Conservation (phyloP, 1,284 basidiomycete genomes). For the Cryptococcus sp. region DNA sequence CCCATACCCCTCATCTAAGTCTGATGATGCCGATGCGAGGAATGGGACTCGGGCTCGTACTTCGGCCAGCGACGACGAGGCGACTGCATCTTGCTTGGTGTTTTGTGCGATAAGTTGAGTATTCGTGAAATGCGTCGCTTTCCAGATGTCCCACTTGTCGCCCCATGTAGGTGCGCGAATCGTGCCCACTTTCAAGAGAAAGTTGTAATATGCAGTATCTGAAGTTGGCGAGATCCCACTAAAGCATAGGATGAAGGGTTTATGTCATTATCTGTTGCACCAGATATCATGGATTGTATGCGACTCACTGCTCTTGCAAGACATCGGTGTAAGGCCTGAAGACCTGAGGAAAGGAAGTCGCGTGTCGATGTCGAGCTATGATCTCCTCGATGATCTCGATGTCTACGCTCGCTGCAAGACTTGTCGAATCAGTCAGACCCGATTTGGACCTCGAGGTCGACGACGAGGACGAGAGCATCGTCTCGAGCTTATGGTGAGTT, state of each 20-base stretch:
- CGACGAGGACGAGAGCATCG: slow-evolving; percentile 25
- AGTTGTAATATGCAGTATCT: slow-evolving; percentile 49
- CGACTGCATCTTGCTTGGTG: background rate
- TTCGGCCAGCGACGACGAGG: slow-evolving; percentile 9
- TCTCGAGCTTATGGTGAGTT: background rate
- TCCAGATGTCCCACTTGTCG: slow-evolving; percentile 49
- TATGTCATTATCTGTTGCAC: background rate
- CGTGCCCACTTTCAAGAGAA: slow-evolving; percentile 50
- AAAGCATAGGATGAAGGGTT: background rate
- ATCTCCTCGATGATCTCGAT: slow-evolving; percentile 46
- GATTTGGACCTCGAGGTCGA: slow-evolving; percentile 20
- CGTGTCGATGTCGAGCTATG: slow-evolving; percentile 36
- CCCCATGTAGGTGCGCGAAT: slow-evolving; percentile 50
- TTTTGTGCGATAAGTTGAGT: background rate
- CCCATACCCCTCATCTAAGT: slow-evolving; percentile 45
- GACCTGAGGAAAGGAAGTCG: slow-evolving; percentile 44
- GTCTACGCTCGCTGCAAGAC: slow-evolving; percentile 37
- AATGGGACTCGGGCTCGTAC: slow-evolving; percentile 39
- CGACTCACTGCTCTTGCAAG: slow-evolving; percentile 39
- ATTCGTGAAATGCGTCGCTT: slow-evolving; percentile 15
- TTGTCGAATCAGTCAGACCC: slow-evolving; percentile 22
- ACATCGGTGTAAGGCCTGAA: slow-evolving; percentile 41
- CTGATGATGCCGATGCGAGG: slow-evolving; percentile 45
- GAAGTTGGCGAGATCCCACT: slow-evolving; percentile 40
- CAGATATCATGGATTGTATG: background rate